Percentiles rank a stretch among this genome's conserved stretches.
Evolutionary conservation across 1,139 yeast species (phyloP).

Genomic region (Yamadazyma triangularis): DNA sequence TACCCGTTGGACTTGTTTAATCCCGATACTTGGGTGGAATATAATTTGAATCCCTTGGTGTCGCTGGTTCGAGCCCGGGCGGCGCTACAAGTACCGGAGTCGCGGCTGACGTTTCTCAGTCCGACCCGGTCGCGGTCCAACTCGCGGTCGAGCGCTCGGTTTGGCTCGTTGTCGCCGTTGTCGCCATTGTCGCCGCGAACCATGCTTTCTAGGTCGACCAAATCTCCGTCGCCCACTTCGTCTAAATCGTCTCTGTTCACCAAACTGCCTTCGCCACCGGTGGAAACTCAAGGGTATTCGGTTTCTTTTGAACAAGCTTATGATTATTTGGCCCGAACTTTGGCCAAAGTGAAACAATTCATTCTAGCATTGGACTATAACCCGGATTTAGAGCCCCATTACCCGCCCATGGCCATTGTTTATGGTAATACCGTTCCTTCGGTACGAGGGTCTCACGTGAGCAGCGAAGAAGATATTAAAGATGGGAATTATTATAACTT

Average conservation of each 20-base stretch:
- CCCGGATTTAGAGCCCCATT: constrained; percentile 38
- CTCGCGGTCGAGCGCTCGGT: neutral
- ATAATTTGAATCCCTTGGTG: constrained; percentile 73
- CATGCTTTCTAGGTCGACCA: neutral
- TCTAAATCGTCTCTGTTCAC: constrained; percentile 1
- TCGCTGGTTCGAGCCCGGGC: constrained; percentile 36
- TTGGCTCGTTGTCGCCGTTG: too few relatives aligned
- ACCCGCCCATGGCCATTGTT: constrained; percentile 81
- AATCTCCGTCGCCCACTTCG: neutral
- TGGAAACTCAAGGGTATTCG: constrained; percentile 10
- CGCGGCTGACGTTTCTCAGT: too few relatives aligned
- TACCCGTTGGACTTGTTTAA: constrained; percentile 74
- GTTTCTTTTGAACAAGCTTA: constrained; percentile 58
- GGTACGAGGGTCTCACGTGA: constrained; percentile 71
- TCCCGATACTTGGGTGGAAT: constrained; percentile 74
- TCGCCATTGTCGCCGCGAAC: neutral
- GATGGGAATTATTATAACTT: constrained; percentile 73
- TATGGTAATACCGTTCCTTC: constrained; percentile 83
- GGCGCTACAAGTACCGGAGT: too few relatives aligned
- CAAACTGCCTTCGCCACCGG: constrained; percentile 1
- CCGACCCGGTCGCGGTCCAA: neutral
- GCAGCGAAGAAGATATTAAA: constrained; percentile 55
- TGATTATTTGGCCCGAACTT: constrained; percentile 57
- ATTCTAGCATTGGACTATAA: constrained; percentile 54
- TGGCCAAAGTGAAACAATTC: constrained; percentile 57